Conservation (phyloP, 83 land plant species). For the Picea abies region DNA sequence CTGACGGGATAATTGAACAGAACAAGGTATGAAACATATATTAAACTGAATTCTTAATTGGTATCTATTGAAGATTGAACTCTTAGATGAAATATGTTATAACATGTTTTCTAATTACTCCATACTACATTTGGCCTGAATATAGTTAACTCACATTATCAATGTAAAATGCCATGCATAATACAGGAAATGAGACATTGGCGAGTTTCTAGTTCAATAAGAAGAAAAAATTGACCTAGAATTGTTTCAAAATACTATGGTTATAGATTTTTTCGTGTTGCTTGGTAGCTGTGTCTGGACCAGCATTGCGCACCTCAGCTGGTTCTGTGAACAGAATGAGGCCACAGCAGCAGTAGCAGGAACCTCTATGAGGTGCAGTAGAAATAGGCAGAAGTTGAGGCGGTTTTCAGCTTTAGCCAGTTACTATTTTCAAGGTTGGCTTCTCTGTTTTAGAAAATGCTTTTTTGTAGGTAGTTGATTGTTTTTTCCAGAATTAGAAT, state of each 20-base stretch:
- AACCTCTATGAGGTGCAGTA: no score
- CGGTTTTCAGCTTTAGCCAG: no score
- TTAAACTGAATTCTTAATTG: conserved; percentile 4
- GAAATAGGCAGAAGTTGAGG: no score
- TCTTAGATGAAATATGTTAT: background rate
- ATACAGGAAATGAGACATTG: background rate
- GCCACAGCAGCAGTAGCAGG: background rate
- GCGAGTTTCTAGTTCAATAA: background rate
- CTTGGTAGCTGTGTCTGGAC: background rate
- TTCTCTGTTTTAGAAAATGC: no score
- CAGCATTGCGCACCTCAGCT: background rate
- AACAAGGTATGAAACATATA: conserved; percentile 47
- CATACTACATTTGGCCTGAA: background rate
- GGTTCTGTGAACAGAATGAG: background rate
- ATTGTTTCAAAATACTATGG: no score
- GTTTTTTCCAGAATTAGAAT: no score
- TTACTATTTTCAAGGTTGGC: no score
- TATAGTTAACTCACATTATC: background rate
- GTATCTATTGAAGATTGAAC: background rate
- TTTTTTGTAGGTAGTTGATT: no score
- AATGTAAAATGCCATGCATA: background rate
- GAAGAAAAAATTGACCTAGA: background rate
- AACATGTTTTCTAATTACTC: background rate
- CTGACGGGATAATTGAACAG: conserved; percentile 40
- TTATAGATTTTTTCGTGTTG: background rate